These are phyloP conservation scores for Amanita pseudoporphyria DNA, from an alignment of 768 basidiomycete species.

Conservation along the genomic window DNA sequence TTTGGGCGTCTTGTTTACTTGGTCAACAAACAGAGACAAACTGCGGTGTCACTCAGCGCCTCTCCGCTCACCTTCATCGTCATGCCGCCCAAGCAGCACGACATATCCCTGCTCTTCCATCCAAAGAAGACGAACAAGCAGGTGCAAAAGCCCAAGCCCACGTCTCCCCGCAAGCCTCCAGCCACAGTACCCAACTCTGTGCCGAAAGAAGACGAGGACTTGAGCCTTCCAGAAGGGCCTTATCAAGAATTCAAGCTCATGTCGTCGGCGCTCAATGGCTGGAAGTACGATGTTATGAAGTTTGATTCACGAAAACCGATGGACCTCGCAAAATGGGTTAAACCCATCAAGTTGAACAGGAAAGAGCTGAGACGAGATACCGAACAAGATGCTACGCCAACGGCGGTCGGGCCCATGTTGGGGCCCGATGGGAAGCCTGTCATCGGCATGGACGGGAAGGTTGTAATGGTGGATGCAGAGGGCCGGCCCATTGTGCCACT, in stretches of 20 bases:
- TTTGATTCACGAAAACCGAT: slow-evolving; percentile 69
- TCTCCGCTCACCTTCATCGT: not conserved
- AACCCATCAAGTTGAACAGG: slow-evolving; percentile 80
- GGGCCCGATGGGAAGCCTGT: slow-evolving; percentile 82
- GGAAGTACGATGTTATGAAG: slow-evolving; percentile 92
- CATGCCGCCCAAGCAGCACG: slow-evolving; percentile 35
- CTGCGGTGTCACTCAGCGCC: not conserved
- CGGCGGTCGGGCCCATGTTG: slow-evolving; percentile 64
- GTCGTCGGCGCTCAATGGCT: slow-evolving; percentile 72
- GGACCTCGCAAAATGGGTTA: slow-evolving; percentile 58
- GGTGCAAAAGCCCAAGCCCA: slow-evolving; percentile 20
- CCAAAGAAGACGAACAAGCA: slow-evolving; percentile 48
- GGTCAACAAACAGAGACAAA: slow-evolving; percentile 3
- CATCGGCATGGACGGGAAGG: slow-evolving; percentile 62
- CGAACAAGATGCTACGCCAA: slow-evolving; percentile 25
- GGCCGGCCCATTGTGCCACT: slow-evolving; percentile 53
- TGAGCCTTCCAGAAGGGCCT: slow-evolving; percentile 54
- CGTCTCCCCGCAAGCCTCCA: slow-evolving; percentile 29
- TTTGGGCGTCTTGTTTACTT: slow-evolving; percentile 8
- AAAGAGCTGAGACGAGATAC: slow-evolving; percentile 60
- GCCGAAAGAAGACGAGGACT: slow-evolving; percentile 35
- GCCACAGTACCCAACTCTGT: slow-evolving; percentile 30
- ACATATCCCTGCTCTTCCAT: slow-evolving; percentile 48
- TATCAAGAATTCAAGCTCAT: slow-evolving; percentile 73
- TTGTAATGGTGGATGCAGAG: slow-evolving; percentile 77